A percentile compares a stretch with the other conserved stretches of the same genome.
Evolutionary conservation across 108 stramenopile species (phyloP).

Genomic region (Cylindrotheca closterium): DNA sequence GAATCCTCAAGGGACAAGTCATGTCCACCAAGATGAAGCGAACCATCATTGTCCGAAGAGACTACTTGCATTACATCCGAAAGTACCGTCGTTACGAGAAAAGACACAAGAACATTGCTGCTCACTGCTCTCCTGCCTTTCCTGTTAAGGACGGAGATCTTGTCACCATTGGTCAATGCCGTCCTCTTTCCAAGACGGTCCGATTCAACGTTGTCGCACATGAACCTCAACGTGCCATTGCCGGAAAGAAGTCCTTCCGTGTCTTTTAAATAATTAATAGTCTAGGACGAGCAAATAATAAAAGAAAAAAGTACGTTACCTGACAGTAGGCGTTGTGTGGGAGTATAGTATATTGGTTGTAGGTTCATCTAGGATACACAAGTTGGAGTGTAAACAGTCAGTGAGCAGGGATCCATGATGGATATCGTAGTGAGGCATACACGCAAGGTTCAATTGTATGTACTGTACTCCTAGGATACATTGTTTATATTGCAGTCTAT

Average conservation of each 20-base stretch:
- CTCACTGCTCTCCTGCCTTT: conserved; percentile 98
- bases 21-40: conserved; percentile 99
- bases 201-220: conserved; percentile 94
- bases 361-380: no score
- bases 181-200: conserved; percentile 99
- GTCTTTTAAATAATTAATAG: conserved; percentile 73
- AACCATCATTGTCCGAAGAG: conserved; percentile 98
- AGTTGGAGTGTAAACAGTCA: no score
- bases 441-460: no score
- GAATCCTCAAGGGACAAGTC: conserved; percentile 97
- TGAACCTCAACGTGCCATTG: conserved; percentile 70
- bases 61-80: conserved; percentile 98
- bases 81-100: conserved; percentile 99
- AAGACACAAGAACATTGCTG: conserved; percentile 99
- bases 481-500: no score
- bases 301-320: conserved; percentile 2
- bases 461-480: no score
- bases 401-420: no score
- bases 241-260: conserved; percentile 90
- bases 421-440: no score
- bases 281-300: background rate
- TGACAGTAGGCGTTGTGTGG: no score
- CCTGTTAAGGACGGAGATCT: conserved; percentile 98
- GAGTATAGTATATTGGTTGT: no score
- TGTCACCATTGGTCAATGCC: conserved; percentile 99